Evolutionary conservation across 2,329 filamentous ascomycete species (phyloP).

Genomic region (Penicillium sp.): DNA sequence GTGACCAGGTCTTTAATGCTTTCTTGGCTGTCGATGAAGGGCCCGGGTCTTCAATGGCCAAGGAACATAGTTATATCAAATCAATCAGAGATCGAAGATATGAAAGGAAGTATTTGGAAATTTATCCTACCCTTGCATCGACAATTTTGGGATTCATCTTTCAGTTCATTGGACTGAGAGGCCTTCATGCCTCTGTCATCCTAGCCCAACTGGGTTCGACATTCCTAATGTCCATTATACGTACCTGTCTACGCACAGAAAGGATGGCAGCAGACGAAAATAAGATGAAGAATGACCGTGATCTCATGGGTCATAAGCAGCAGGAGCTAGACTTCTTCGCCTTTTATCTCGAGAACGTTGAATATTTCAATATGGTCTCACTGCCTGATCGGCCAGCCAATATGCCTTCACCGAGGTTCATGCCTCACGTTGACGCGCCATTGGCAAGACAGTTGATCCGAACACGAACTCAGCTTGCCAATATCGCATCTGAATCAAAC

Average conservation of each 20-base stretch:
- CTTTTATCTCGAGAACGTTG: constrained; percentile 26
- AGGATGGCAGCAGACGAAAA: constrained; percentile 32
- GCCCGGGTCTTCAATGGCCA: constrained; percentile 8
- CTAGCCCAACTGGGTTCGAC: constrained; percentile 36
- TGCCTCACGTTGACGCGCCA: not conserved
- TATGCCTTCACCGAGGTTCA: not conserved
- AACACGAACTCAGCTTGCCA: constrained; percentile 23
- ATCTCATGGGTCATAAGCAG: constrained; percentile 21
- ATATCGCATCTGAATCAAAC: constrained; percentile 17
- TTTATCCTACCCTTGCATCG: constrained; percentile 23
- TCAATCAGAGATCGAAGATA: constrained; percentile 21
- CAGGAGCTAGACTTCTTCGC: constrained; percentile 36
- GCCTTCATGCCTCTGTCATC: constrained; percentile 37
- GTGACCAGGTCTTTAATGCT: constrained; percentile 39
- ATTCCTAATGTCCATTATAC: constrained; percentile 37
- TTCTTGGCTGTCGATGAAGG: constrained; percentile 34
- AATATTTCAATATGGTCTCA: constrained; percentile 22
- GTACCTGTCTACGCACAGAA: constrained; percentile 35
- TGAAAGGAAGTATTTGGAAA: constrained; percentile 12
- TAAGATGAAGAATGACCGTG: constrained; percentile 20
- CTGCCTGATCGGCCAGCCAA: constrained; percentile 2
- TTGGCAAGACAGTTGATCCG: constrained; percentile 15
- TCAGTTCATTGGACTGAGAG: constrained; percentile 41
- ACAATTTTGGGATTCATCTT: constrained; percentile 36
- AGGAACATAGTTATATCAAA: constrained; percentile 27